A percentile compares a stretch with the other conserved stretches of the same genome.
Conservation (phyloP, 2,329 filamentous ascomycete species). For the Aspergillus chevalieri region DNA sequence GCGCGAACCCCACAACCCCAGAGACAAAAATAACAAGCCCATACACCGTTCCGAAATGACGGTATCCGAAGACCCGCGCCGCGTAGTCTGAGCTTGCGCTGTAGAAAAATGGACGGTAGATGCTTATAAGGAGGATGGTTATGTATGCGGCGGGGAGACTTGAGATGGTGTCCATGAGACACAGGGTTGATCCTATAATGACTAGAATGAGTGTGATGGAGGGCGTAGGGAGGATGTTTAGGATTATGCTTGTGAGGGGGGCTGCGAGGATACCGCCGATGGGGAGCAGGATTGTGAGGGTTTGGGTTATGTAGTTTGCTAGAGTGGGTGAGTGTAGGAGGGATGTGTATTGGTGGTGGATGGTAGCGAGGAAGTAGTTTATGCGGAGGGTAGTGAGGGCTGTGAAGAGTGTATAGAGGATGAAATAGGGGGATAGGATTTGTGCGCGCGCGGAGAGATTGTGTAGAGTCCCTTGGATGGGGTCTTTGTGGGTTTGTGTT, state of each 20-base stretch:
- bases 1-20: constrained; percentile 76
- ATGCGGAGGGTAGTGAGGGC: constrained; percentile 71
- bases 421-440: constrained; percentile 74
- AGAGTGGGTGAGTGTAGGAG: constrained; percentile 58
- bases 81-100: constrained; percentile 73
- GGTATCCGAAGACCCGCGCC: constrained; percentile 87
- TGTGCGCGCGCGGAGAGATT: constrained; percentile 64
- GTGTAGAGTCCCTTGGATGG: constrained; percentile 64
- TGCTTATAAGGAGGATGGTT: constrained; percentile 71
- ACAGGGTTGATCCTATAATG: constrained; percentile 64
- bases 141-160: constrained; percentile 64
- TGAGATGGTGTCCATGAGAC: constrained; percentile 68
- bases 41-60: constrained; percentile 91
- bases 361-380: constrained; percentile 89
- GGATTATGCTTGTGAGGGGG: constrained; percentile 74
- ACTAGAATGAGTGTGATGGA: constrained; percentile 67
- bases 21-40: constrained; percentile 81
- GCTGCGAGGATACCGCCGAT: constrained; percentile 77
- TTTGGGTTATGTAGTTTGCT: constrained; percentile 67
- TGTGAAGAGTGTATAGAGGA: constrained; percentile 76
- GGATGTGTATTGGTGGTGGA: constrained; percentile 72
- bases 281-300: constrained; percentile 81
- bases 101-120: constrained; percentile 85
- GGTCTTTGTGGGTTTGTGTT: neutral
- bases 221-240: constrained; percentile 69